A percentile compares a stretch with the other conserved stretches of the same genome.
These are phyloP conservation scores for Trypethelium eluteriae DNA, from an alignment of 495 filamentous ascomycete genomes.

Conservation along the genomic window DNA sequence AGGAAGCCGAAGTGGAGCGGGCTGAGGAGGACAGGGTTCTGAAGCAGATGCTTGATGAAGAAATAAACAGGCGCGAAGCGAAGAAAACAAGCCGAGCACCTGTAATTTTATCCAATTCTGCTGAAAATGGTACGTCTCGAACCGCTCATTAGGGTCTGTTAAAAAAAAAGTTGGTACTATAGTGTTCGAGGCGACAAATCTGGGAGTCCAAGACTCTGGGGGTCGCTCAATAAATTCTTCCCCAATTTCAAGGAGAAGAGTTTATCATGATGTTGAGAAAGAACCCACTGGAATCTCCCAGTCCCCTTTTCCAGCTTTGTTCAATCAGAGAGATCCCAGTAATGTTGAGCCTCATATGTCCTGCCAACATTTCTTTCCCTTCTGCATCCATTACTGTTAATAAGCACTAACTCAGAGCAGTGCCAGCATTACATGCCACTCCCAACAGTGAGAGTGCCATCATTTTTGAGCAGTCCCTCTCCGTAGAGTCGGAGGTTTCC, in stretches of 20 bases:
- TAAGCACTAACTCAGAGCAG: neutral
- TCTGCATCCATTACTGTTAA: neutral
- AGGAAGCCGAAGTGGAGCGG: conserved; percentile 44
- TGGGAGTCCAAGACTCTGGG: too few relatives aligned
- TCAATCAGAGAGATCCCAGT: too few relatives aligned
- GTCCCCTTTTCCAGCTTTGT: too few relatives aligned
- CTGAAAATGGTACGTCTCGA: neutral
- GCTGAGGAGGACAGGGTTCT: conserved; percentile 68
- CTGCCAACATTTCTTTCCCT: too few relatives aligned
- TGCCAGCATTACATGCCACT: neutral
- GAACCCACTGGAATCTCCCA: neutral
- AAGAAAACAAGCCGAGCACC: conserved; percentile 24
- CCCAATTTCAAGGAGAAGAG: too few relatives aligned
- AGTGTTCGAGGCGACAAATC: too few relatives aligned
- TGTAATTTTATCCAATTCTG: neutral
- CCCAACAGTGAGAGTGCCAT: neutral
- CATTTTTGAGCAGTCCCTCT: neutral
- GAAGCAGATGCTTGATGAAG: conserved; percentile 67
- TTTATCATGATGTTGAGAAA: too few relatives aligned
- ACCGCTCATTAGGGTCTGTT: too few relatives aligned
- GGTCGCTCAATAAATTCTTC: too few relatives aligned
- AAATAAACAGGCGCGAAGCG: conserved; percentile 53
- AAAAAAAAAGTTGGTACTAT: too few relatives aligned
- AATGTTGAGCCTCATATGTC: too few relatives aligned
- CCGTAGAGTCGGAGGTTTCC: neutral